phyloP scores from a whole-genome alignment of 345 rosid genomes.

The Kernera saxatilis region DNA sequence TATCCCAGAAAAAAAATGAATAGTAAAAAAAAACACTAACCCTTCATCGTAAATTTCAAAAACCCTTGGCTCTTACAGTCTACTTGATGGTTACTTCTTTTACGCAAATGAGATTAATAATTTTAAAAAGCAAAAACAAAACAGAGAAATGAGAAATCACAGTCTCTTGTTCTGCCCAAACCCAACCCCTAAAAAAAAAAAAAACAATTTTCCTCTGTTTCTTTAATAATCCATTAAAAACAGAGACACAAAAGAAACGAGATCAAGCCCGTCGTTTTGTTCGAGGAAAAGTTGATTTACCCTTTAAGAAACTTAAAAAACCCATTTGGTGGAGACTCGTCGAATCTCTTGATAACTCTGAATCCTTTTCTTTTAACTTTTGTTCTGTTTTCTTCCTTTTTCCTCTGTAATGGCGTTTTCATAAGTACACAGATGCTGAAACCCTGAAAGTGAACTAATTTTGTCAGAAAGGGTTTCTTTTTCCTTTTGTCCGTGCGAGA shows the following conservation, averaged over 20 bases:
- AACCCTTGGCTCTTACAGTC: not conserved
- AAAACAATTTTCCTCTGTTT: conserved; percentile 25
- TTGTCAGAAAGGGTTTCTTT: not conserved
- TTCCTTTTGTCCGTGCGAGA: not conserved
- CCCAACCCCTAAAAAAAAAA: conserved; percentile 14
- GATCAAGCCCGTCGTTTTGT: conserved; percentile 23
- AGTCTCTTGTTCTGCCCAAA: conserved; percentile 33
- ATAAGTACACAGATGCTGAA: conserved; percentile 2
- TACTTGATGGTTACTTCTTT: not conserved
- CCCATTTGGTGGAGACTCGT: not conserved
- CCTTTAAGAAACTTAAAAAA: not conserved
- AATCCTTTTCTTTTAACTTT: not conserved
- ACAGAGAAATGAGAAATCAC: conserved; percentile 9
- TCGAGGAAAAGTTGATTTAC: conserved; percentile 10
- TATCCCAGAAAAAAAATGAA: not conserved
- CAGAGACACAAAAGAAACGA: conserved; percentile 19
- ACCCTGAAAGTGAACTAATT: conserved; percentile 2
- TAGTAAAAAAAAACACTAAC: not conserved
- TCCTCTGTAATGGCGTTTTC: conserved; percentile 30
- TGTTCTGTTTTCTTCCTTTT: not conserved
- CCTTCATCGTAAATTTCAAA: not conserved
- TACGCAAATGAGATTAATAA: not conserved
- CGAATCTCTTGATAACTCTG: conserved; percentile 31
- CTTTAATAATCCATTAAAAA: conserved; percentile 23
- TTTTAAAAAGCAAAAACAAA: not conserved